Evolutionary conservation across 2,329 filamentous ascomycete genomes (phyloP).

Genomic region (Ophiostoma quercus): DNA sequence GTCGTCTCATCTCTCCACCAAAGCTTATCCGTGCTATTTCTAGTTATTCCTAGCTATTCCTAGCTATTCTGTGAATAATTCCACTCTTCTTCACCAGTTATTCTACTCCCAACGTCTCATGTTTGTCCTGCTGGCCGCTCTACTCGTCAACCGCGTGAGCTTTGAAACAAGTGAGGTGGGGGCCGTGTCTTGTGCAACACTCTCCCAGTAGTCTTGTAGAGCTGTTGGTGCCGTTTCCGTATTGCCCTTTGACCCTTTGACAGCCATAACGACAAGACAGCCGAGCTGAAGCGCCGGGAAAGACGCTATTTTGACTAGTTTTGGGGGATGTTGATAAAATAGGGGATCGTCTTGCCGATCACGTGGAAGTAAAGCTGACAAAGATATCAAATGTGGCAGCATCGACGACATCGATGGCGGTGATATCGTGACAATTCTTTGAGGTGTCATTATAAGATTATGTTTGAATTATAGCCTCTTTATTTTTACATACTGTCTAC

Average conservation of each 20-base stretch:
- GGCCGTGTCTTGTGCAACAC: neutral
- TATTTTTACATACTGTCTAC: no score
- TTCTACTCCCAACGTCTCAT: slow-evolving; percentile 1
- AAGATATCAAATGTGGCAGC: no score
- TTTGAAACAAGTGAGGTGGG: neutral
- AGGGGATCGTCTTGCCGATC: neutral
- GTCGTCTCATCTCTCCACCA: slow-evolving; percentile 5
- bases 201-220: no score
- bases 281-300: neutral
- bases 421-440: no score
- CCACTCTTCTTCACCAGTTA: neutral
- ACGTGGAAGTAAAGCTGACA: no score
- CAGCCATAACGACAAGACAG: no score
- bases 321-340: neutral
- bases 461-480: no score
- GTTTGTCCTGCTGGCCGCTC: neutral
- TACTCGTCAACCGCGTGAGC: neutral
- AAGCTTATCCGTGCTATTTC: slow-evolving; percentile 3
- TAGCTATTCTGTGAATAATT: neutral
- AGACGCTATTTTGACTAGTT: neutral
- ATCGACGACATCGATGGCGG: no score
- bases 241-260: no score
- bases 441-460: no score
- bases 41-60: neutral
- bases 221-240: neutral